Evolutionary conservation across 169 alveolate species (phyloP).

Genomic region (Plasmodium ovale): DNA sequence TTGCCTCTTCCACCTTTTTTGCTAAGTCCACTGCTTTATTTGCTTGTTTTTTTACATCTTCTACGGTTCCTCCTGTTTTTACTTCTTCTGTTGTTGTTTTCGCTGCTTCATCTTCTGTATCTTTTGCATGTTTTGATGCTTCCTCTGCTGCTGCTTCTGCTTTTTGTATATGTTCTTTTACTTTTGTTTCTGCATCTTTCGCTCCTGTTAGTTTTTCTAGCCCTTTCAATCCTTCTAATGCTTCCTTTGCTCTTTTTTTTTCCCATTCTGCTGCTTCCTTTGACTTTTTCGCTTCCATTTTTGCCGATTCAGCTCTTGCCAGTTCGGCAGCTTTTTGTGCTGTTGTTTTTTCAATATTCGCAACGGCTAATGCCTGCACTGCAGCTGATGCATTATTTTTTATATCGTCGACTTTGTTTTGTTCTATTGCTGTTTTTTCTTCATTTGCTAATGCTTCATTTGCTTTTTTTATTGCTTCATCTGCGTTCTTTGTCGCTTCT

Average conservation of each 20-base stretch:
- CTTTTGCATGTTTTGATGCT: background rate
- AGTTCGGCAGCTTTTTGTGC: too few relatives aligned
- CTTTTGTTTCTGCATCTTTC: background rate
- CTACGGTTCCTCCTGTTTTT: background rate
- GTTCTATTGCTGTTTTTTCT: too few relatives aligned
- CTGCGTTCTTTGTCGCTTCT: too few relatives aligned
- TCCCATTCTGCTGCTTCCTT: background rate
- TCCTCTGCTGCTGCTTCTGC: background rate
- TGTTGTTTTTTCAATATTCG: too few relatives aligned
- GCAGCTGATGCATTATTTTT: too few relatives aligned
- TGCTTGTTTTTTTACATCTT: background rate
- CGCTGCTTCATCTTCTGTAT: background rate
- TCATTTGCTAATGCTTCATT: too few relatives aligned
- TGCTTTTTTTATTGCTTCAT: background rate
- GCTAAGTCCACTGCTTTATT: background rate
- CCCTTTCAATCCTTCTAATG: background rate
- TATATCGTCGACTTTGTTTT: too few relatives aligned
- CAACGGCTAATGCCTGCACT: too few relatives aligned
- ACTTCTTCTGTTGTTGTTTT: background rate
- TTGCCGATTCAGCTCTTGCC: too few relatives aligned
- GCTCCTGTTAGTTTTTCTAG: background rate
- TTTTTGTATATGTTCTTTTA: background rate
- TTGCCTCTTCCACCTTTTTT: background rate
- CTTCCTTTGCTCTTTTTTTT: background rate
- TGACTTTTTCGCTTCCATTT: background rate